Conservation (phyloP, 768 basidiomycete species). For the Leccinum boreale region DNA sequence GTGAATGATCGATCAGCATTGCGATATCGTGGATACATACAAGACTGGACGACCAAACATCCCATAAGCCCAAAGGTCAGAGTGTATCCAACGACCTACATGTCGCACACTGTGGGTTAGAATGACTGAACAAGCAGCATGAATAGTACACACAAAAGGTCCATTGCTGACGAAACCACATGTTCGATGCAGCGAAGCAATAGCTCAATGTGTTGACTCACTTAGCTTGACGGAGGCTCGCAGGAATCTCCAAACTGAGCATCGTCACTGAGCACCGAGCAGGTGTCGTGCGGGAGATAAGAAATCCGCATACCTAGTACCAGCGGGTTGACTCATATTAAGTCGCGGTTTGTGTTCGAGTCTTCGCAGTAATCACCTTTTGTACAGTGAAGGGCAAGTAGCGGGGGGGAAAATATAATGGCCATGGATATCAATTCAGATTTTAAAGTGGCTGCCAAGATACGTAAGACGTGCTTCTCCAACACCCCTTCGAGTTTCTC, state of each 20-base stretch:
- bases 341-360: not conserved
- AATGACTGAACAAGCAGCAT: not conserved
- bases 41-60: not conserved
- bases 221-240: not conserved
- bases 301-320: no score
- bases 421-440: not conserved
- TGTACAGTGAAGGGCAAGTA: no score
- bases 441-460: not conserved
- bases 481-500: no score
- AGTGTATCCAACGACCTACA: conserved; percentile 17
- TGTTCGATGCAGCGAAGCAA: not conserved
- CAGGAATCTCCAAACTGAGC: no score
- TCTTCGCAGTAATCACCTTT: not conserved
- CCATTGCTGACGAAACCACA: not conserved
- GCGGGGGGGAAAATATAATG: no score
- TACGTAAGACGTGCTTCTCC: no score
- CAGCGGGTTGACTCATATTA: no score
- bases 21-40: no score
- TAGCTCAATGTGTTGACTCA: not conserved
- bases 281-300: no score
- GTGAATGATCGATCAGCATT: no score
- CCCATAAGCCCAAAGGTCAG: conserved; percentile 14
- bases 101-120: not conserved
- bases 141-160: not conserved
- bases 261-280: no score